phyloP scores from a whole-genome alignment of 176 grass and related monocot species.

The Echinochloa phyllopogon region DNA sequence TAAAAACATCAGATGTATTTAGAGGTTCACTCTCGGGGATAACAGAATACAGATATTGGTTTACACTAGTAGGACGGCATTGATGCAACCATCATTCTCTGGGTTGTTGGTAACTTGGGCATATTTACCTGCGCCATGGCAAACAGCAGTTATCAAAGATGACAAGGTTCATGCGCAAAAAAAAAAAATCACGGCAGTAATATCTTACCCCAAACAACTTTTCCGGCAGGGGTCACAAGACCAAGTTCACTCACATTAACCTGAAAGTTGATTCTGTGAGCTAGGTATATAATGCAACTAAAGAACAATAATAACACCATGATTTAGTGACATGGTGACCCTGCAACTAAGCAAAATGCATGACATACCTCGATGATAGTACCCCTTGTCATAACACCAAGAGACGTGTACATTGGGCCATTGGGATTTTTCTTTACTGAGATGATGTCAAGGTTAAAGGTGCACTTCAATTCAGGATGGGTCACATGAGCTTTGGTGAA shows the following conservation, averaged over 20 bases:
- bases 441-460: constrained; percentile 89
- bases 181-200: not conserved
- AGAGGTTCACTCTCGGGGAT: not conserved
- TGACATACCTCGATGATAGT: constrained; percentile 76
- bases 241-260: constrained; percentile 89
- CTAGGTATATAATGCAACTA: not conserved
- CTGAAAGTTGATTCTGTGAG: constrained; percentile 41
- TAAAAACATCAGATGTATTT: not conserved
- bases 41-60: not conserved
- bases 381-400: constrained; percentile 75
- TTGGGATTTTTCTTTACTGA: constrained; percentile 85
- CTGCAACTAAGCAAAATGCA: constrained; percentile 7
- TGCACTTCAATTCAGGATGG: constrained; percentile 83
- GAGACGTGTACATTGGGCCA: constrained; percentile 85
- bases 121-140: constrained; percentile 67
- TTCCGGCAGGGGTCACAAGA: constrained; percentile 84
- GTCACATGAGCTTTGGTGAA: constrained; percentile 82
- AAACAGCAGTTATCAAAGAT: not conserved
- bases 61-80: constrained; percentile 76
- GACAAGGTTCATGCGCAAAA: not conserved
- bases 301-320: not conserved
- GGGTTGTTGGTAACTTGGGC: constrained; percentile 87
- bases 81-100: constrained; percentile 83
- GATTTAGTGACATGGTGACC: not conserved
- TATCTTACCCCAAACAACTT: constrained; percentile 83